Evolutionary conservation across 192 early-diverging fungal genomes (phyloP), one percentile per base, ranked within the genome.

Genomic region (Backusella tarrabulga): DNA sequence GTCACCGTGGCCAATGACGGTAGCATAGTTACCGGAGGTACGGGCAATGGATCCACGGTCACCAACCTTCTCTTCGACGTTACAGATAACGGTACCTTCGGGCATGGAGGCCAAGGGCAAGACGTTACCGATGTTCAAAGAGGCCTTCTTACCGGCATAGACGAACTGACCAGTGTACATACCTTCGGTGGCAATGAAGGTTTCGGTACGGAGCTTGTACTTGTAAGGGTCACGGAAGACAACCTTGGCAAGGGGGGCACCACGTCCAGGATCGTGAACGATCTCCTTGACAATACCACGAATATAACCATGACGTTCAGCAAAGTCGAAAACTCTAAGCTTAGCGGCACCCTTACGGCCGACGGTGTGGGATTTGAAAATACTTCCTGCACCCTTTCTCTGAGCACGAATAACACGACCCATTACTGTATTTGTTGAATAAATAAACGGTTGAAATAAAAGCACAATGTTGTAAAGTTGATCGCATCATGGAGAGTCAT

Each of bases 141-240:
- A 83, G 56, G 93, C 94, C 91, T 97, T 99, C 93, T 96, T 97
- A 81, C 98, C 98, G 88, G 92, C 93, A 92, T 96, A 99, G 76
- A 99, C 88, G 85, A 99, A 99, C 90, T 98, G 97, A 68, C 98
- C 98, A 71, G 98, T 98, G 94, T 97, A 97, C 89, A 97, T 92
- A 82, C 98, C 98, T 87, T 99, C 97, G 75, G 96, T 96, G 85
- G 97, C 96, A 78, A 98, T 92, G 95, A 97, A 97, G 79, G 91
- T 93, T 88, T 97, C 92, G 78, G 92, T 94, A 79, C 88, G 85
- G 72, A 91, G 91, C 91, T 94, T 95, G 93, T 91, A 98, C 71
- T 72, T 72, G 44, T 72, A 72, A 41, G 71, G 71, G 29, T 72
- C 71, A 72, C 71, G 71, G 71, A 72, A 72, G 23, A 44, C 71